These are phyloP conservation scores for Glycine soja DNA, from an alignment of 306 rosid species.

Conservation along the genomic window DNA sequence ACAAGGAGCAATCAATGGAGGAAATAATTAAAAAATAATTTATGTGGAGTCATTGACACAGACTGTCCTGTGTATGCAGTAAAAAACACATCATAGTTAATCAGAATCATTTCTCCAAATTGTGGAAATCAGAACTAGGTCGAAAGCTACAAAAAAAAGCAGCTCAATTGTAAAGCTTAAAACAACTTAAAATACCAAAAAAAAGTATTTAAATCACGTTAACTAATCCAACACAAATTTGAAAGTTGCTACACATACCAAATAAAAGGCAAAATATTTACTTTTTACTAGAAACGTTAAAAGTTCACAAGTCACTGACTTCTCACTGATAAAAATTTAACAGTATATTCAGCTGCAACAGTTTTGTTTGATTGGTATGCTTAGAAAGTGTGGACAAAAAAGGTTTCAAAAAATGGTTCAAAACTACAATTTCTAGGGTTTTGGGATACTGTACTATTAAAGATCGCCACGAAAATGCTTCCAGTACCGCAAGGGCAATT, in stretches of 20 bases:
- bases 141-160: not conserved
- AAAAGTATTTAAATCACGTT: not conserved
- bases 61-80: not conserved
- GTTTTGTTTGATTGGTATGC: not conserved
- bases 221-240: not conserved
- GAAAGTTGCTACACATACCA: not conserved
- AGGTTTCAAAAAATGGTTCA: not conserved
- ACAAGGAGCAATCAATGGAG: not conserved
- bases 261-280: not conserved
- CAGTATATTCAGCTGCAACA: not conserved
- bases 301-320: not conserved
- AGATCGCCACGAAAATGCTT: not conserved
- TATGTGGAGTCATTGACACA: not conserved
- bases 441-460: not conserved
- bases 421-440: not conserved
- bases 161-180: not conserved
- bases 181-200: conserved; percentile 10
- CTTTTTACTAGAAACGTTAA: not conserved
- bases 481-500: not conserved
- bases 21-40: not conserved
- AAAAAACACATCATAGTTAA: not conserved
- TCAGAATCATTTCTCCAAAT: not conserved
- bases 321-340: not conserved
- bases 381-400: not conserved
- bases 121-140: conserved; percentile 1